Percentiles rank a stretch among this genome's conserved stretches.
These are phyloP conservation scores for Xerophyta viscosa DNA, from an alignment of 106 monocot species.

Conservation along the genomic window DNA sequence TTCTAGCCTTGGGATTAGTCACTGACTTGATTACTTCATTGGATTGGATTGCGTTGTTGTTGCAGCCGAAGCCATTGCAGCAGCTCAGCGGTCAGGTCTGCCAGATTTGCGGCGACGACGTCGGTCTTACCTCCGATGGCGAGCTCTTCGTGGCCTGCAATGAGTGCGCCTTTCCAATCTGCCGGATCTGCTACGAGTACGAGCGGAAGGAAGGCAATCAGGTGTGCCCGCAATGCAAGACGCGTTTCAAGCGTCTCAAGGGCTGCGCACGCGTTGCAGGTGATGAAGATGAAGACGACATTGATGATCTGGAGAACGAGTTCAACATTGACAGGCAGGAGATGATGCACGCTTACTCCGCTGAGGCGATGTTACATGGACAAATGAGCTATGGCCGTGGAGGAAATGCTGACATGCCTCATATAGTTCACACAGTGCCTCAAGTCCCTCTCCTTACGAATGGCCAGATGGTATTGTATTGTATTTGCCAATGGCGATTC, in stretches of 20 bases:
- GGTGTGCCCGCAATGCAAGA: constrained; percentile 95
- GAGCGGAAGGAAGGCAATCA: constrained; percentile 86
- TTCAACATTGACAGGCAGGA: constrained; percentile 43
- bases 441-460: constrained; percentile 86
- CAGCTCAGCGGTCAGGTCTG: constrained; percentile 74
- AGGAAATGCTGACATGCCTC: constrained; percentile 41
- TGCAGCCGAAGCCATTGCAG: constrained; percentile 77
- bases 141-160: constrained; percentile 95
- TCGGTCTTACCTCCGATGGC: constrained; percentile 61
- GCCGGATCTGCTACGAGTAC: constrained; percentile 79
- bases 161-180: constrained; percentile 88
- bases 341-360: constrained; percentile 46
- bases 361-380: constrained; percentile 71
- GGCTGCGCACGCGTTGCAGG: constrained; percentile 79
- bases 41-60: no score
- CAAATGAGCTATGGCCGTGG: constrained; percentile 95
- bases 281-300: constrained; percentile 83
- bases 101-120: constrained; percentile 94
- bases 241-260: constrained; percentile 84
- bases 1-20: no score
- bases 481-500: background rate
- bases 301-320: constrained; percentile 93
- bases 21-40: no score
- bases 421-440: constrained; percentile 41
- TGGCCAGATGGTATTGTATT: constrained; percentile 70